phyloP scores from a whole-genome alignment of 75 land plant genomes.

The Picea glauca region DNA sequence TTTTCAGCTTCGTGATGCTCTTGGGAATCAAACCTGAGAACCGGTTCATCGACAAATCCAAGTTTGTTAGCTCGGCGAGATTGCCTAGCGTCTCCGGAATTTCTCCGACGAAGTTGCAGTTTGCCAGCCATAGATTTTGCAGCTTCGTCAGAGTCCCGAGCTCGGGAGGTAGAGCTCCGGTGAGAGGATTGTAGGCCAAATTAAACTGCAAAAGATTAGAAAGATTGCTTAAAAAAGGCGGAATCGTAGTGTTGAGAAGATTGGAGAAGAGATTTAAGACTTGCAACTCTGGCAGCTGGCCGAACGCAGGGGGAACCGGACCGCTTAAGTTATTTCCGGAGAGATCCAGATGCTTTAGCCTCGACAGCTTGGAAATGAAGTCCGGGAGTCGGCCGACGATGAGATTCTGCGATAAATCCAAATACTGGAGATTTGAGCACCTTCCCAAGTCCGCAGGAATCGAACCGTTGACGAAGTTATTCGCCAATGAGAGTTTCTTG shows the following conservation, averaged over 20 bases:
- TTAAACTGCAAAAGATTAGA: conserved; percentile 43
- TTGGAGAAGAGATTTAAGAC: conserved; percentile 32
- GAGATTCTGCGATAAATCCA: conserved; percentile 54
- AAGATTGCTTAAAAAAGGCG: conserved; percentile 39
- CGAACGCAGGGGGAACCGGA: conserved; percentile 29
- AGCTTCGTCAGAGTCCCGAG: conserved; percentile 50
- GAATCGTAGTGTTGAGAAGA: conserved; percentile 34
- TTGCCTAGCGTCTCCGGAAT: conserved; percentile 58
- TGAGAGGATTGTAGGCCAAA: conserved; percentile 64
- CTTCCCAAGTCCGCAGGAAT: conserved; percentile 31
- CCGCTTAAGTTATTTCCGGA: conserved; percentile 65
- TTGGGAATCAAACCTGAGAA: conserved; percentile 59
- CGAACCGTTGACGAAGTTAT: conserved; percentile 57
- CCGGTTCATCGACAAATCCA: conserved; percentile 54
- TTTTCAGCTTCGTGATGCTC: conserved; percentile 35
- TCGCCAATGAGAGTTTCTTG: conserved; percentile 38
- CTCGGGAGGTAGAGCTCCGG: conserved; percentile 48
- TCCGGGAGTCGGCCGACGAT: conserved; percentile 48
- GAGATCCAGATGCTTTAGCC: conserved; percentile 51
- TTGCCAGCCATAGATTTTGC: conserved; percentile 47
- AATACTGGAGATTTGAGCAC: conserved; percentile 37
- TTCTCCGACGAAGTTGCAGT: conserved; percentile 40
- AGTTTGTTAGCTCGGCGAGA: conserved; percentile 31
- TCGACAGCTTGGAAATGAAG: conserved; percentile 26
- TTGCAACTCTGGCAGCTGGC: conserved; percentile 19